Percentiles rank a stretch among this genome's conserved stretches.
phyloP scores from a whole-genome alignment of 75 land plant genomes.

The Sequoiadendron giganteum region DNA sequence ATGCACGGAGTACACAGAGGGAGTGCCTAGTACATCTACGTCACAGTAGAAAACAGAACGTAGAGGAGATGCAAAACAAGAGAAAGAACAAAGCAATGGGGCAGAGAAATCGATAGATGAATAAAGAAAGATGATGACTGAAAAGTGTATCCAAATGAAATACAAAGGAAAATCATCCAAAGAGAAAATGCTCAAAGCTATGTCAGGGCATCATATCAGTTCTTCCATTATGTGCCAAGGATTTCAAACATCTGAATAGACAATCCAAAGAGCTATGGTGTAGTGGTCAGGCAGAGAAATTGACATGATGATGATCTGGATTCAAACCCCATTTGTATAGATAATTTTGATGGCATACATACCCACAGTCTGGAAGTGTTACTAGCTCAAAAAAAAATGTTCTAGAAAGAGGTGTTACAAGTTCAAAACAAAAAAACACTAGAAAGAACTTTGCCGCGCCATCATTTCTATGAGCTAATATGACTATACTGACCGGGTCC shows the following conservation, averaged over 20 bases:
- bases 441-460: neutral
- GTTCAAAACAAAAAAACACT: neutral
- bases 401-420: neutral
- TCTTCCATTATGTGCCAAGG: neutral
- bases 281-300: neutral
- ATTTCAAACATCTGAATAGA: neutral
- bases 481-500: conserved; percentile 45
- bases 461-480: conserved; percentile 6
- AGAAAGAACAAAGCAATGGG: neutral
- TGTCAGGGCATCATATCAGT: neutral
- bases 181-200: neutral
- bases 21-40: neutral
- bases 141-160: neutral
- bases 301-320: neutral
- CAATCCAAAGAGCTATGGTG: neutral
- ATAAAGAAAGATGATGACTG: neutral
- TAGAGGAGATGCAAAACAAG: neutral
- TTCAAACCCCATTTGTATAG: neutral
- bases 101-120: neutral
- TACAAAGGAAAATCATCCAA: neutral
- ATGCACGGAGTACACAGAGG: neutral
- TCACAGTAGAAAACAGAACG: neutral
- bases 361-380: neutral
- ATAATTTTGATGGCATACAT: neutral
- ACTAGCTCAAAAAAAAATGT: neutral